A percentile compares a stretch with the other conserved stretches of the same genome.
Evolutionary conservation across 257 asterid species (phyloP).

Genomic region (Fraxinus quadrangulata): DNA sequence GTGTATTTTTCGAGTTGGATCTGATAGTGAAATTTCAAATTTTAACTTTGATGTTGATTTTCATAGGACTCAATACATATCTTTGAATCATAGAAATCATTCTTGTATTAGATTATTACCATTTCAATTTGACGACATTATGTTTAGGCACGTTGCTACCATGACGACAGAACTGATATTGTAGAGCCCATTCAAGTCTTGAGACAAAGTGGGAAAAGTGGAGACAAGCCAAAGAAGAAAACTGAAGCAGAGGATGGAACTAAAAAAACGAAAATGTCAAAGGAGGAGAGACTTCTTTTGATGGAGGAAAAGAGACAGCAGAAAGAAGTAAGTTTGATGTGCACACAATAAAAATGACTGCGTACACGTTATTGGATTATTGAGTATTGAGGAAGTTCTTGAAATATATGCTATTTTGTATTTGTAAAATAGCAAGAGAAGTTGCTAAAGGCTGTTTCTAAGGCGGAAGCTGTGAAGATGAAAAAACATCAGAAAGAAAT

Average conservation of each 20-base stretch:
- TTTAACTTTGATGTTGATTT: background rate
- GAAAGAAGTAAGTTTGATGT: conserved; percentile 63
- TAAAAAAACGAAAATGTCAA: conserved; percentile 48
- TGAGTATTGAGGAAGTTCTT: conserved; percentile 1
- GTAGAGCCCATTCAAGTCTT: conserved; percentile 32
- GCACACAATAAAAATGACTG: background rate
- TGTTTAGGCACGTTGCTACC: conserved; percentile 45
- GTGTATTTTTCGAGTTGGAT: conserved; percentile 12
- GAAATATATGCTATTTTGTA: conserved; percentile 20
- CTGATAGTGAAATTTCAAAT: conserved; percentile 14
- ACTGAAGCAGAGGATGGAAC: conserved; percentile 38
- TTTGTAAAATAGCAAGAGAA: conserved; percentile 65
- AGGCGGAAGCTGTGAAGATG: conserved; percentile 82
- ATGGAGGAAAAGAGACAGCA: conserved; percentile 76
- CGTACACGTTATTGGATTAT: conserved; percentile 19
- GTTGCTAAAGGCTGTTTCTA: conserved; percentile 75
- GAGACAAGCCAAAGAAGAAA: conserved; percentile 34
- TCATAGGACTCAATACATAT: conserved; percentile 11
- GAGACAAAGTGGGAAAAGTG: conserved; percentile 39
- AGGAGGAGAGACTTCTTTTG: conserved; percentile 76
- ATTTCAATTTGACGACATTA: conserved; percentile 30
- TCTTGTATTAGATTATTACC: conserved; percentile 17
- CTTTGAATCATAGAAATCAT: background rate
- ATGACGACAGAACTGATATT: conserved; percentile 37
- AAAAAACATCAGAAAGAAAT: conserved; percentile 68